These are phyloP conservation scores for Xylaria curta DNA, from an alignment of 495 filamentous ascomycete species.

Conservation along the genomic window DNA sequence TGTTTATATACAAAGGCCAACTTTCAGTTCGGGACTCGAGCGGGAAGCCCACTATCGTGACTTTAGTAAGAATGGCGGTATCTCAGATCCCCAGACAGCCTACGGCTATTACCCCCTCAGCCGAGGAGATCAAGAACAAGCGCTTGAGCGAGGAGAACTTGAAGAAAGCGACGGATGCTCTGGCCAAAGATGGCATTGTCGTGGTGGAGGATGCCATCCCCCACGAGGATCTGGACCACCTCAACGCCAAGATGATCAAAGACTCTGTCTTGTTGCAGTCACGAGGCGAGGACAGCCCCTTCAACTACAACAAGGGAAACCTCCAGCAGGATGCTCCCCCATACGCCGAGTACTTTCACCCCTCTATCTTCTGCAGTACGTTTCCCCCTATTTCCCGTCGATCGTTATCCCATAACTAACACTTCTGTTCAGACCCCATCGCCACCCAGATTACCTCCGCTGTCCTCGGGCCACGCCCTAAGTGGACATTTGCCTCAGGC, in stretches of 20 bases:
- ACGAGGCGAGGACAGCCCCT: slow-evolving; percentile 52
- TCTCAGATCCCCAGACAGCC: slow-evolving; percentile 19
- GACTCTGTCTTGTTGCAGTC: slow-evolving; percentile 53
- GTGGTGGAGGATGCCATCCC: slow-evolving; percentile 60
- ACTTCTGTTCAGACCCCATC: slow-evolving; percentile 48
- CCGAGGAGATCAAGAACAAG: slow-evolving; percentile 32
- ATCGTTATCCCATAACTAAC: not conserved
- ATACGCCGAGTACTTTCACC: slow-evolving; percentile 47
- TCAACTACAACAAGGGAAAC: slow-evolving; percentile 63
- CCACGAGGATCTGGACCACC: slow-evolving; percentile 47
- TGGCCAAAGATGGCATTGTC: slow-evolving; percentile 63
- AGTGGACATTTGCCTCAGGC: slow-evolving; percentile 58
- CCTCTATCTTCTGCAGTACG: slow-evolving; percentile 52
- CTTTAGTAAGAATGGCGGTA: slow-evolving; percentile 12
- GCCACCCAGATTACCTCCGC: slow-evolving; percentile 57
- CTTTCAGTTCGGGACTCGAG: not conserved
- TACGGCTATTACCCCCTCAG: slow-evolving; percentile 24
- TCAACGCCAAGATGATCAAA: slow-evolving; percentile 59
- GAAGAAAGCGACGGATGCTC: slow-evolving; percentile 55
- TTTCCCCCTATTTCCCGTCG: not conserved
- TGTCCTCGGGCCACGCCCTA: slow-evolving; percentile 56
- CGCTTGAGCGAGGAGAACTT: slow-evolving; percentile 49
- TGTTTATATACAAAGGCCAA: not conserved
- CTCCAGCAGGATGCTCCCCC: slow-evolving; percentile 62
- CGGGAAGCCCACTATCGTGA: not conserved